Evolutionary conservation across 148 eudicot genomes (phyloP), one percentile per base, ranked within the genome.

Genomic region (Beta vulgaris): DNA sequence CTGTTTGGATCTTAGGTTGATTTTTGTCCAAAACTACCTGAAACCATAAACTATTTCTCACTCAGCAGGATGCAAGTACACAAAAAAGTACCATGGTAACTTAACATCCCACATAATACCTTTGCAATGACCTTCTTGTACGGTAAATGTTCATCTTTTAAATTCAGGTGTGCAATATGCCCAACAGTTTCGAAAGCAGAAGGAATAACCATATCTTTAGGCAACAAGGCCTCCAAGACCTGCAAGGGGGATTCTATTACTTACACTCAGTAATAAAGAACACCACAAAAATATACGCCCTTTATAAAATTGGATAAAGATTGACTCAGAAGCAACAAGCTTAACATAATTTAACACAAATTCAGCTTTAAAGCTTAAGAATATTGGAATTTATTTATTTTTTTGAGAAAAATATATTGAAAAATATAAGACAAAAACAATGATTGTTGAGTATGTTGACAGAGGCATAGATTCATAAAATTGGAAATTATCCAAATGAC

Each of bases 21-120:
- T 92, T 89, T 83, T 95, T 95, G 82, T 95, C 98, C 84, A 95
- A 79, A 77, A 95, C 86, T 21, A 89, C 97, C 98, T 95, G 86
- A 78, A 77, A 71, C 70, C 26, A 74, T 78, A 72, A 57, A 18
- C 51, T 68, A 54, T 44, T n/a, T 69, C 44, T 49, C 21, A 37
- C 31, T 62, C 62, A 68, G 49, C 72, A 63, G n/a, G 9, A 62
- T 21, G 62, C 57, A 23, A 39, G 23, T 31, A 63, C n/a, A 23
- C 34, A 65, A 72, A 43, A 15, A 9, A 57, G 42, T n/a, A 63
- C 29, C 16, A 64, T 46, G 23, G 3, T 18, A 65, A 72, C n/a
- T 73, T n/a, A 16, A 71, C 64, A 70, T 68, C 72, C 63, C 14
- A 65, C 80, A 1, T 48, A 68, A 54, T 63, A 92, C 98, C 98